Conservation (phyloP, 192 early-diverging fungal species). For the Chytriomyces sp. region DNA sequence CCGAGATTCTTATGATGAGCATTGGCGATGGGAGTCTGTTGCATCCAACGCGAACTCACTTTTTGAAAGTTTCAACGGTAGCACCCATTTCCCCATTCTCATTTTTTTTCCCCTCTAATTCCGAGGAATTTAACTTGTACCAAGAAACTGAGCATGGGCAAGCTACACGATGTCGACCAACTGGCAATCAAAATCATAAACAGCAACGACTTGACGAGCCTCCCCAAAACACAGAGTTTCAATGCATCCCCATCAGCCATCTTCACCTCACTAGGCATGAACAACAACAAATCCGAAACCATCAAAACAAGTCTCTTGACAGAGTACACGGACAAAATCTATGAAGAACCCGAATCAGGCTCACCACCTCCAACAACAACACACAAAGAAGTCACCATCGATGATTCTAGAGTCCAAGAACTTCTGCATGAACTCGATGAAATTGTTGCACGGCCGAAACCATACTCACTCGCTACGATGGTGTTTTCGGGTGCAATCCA, state of each 20-base stretch:
- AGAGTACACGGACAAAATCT: neutral
- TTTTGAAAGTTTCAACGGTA: conserved; percentile 3
- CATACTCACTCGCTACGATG: neutral
- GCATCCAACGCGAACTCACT: conserved; percentile 26
- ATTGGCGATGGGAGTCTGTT: conserved; percentile 10
- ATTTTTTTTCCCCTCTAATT: too few species aligned
- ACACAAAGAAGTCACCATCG: neutral
- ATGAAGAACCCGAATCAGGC: neutral
- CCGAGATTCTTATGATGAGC: conserved; percentile 17
- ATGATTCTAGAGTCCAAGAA: neutral
- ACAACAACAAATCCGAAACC: neutral
- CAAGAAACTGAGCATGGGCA: conserved; percentile 15
- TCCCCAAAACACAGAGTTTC: neutral
- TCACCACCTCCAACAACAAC: too few species aligned
- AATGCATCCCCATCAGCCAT: too few species aligned
- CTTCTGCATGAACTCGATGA: conserved; percentile 2
- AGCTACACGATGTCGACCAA: conserved; percentile 26
- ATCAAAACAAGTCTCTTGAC: conserved; percentile 1
- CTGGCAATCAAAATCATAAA: conserved; percentile 13
- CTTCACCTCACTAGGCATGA: too few species aligned
- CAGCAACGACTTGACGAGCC: neutral
- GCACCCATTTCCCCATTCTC: too few species aligned
- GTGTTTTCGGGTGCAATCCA: conserved; percentile 4
- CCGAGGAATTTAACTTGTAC: neutral
- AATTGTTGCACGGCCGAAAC: neutral